A percentile compares a stretch with the other conserved stretches of the same genome.
Evolutionary conservation across 192 early-diverging fungal species (phyloP).

Genomic region (Glomus cerebriforme): DNA sequence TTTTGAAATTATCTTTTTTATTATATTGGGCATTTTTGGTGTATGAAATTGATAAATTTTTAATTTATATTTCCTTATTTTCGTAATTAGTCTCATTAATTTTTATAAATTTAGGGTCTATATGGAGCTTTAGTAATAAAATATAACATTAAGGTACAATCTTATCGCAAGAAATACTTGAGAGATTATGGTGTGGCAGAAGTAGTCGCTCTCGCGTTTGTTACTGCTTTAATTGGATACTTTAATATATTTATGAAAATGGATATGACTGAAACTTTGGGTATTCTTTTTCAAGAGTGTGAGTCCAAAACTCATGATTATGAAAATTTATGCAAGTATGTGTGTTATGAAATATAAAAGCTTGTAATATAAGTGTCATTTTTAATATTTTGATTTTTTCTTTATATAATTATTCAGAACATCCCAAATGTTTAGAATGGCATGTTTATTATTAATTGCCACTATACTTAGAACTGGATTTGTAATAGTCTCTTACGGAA

Average conservation of each 20-base stretch:
- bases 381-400: background rate
- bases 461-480: constrained; percentile 55
- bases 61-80: constrained; percentile 1
- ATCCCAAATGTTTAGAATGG: constrained; percentile 41
- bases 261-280: constrained; percentile 85
- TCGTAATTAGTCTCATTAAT: background rate
- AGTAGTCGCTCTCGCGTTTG: constrained; percentile 61
- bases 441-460: constrained; percentile 53
- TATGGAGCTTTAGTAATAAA: constrained; percentile 80
- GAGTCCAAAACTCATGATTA: constrained; percentile 60
- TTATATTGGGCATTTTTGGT: constrained; percentile 80
- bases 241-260: constrained; percentile 76
- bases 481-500: constrained; percentile 65
- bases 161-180: constrained; percentile 71
- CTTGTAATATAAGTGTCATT: background rate
- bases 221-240: constrained; percentile 69
- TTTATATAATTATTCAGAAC: background rate
- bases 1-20: constrained; percentile 86
- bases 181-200: constrained; percentile 67
- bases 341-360: background rate
- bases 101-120: constrained; percentile 53
- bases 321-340: constrained; percentile 62
- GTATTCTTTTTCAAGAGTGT: constrained; percentile 75
- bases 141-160: constrained; percentile 68
- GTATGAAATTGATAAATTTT: constrained; percentile 40